Evolutionary conservation across 352 stramenopile species (phyloP).

Genomic region (Pythium folliculosum): DNA sequence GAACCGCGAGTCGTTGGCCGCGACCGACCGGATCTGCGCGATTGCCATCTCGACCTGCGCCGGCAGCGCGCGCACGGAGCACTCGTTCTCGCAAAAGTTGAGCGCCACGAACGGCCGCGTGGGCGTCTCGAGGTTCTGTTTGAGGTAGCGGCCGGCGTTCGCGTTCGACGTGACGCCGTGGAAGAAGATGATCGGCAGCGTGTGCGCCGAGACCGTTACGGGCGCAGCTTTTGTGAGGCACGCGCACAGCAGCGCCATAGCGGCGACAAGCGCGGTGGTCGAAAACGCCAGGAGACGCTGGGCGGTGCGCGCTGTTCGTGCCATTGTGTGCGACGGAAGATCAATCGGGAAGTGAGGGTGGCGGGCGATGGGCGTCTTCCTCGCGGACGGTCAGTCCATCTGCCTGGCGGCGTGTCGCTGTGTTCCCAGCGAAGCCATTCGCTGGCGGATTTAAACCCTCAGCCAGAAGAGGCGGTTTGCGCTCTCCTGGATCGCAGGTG

Average conservation of each 20-base stretch:
- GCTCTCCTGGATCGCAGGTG: background rate
- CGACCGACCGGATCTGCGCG: slow-evolving; percentile 41
- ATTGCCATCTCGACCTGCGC: slow-evolving; percentile 47
- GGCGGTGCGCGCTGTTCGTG: no score
- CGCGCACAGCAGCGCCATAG: background rate
- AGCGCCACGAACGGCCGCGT: slow-evolving; percentile 40
- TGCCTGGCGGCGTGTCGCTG: no score
- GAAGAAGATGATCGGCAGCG: slow-evolving; percentile 55
- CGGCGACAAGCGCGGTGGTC: background rate
- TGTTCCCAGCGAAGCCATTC: no score
- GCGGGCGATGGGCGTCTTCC: no score
- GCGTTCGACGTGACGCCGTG: slow-evolving; percentile 42
- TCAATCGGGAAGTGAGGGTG: no score
- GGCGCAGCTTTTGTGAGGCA: background rate
- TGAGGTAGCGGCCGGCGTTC: slow-evolving; percentile 32
- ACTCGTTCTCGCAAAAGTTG: slow-evolving; percentile 41
- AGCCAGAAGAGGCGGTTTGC: background rate
- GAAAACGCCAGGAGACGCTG: no score
- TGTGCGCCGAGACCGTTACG: background rate
- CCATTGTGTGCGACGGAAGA: no score
- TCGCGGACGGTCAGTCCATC: no score
- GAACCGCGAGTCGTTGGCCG: slow-evolving; percentile 35
- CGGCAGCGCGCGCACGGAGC: slow-evolving; percentile 37
- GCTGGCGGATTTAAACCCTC: no score
- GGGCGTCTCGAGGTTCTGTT: slow-evolving; percentile 37